Base-by-base conservation (phyloP, 805 yeast genomes). In the Yamadazyma nakazawae region DNA sequence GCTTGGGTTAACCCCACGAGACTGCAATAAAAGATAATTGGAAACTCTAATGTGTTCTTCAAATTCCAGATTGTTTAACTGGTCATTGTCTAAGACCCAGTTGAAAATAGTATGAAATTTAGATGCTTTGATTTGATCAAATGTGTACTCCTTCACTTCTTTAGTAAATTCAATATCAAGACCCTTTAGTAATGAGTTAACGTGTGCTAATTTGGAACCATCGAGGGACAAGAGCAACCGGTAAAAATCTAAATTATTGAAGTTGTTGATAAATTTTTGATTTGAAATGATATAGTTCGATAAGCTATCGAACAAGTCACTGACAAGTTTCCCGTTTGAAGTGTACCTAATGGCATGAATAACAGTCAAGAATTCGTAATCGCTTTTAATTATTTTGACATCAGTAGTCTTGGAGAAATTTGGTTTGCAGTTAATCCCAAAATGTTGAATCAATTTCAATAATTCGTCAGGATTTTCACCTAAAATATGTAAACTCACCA, bases 281-380 rank as follows among this genome's bases (percentile, higher is more conserved):
- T 46, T 46, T 5, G 45, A 25, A 5, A 26, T 19, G 35, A 50
- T 21, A 30, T 50, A 52, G 21, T 42, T 46, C 9, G 44, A 13
- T n/a, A 52, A 14, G 9, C 32, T 45, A 6, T 43, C 54, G 36
- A 46, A 47, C 16, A 42, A 36, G 5, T 31, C 36, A 13, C 8
- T 4, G 11, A 47, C 7, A 10, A n/a, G 21, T 16, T 13, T 16
- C 30, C 34, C 34, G 2, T 11, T 31, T 11, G 16, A 14, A 9
- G 7, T 13, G 5, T 18, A 11, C 16, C n/a, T 25, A 16, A 47
- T 21, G 2, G 32, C 41, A 8, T 39, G 26, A 10, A 49, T 31
- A 17, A 46, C 45, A 34, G 47, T 38, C 30, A 51, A 42, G 12
- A 51, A 44, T 19, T 53, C 56, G 30, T 44, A 51, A 37, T 53